phyloP scores from a whole-genome alignment of 208 protist genomes.

The Wallacemonas sp. region DNA sequence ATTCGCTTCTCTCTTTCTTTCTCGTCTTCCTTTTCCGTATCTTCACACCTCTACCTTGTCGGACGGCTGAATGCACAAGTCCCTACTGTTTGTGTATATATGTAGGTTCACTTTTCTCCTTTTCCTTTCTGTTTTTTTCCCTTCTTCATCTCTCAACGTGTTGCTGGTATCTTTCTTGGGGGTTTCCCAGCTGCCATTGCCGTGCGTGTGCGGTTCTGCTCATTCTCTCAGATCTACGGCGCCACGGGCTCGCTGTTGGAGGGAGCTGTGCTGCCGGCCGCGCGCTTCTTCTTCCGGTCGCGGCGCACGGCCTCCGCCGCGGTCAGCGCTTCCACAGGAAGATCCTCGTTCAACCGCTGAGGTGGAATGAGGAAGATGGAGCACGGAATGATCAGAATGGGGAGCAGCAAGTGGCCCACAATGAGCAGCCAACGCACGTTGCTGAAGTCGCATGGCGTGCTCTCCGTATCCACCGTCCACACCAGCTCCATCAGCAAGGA shows the following conservation, averaged over 20 bases:
- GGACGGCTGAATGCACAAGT: too few relatives aligned
- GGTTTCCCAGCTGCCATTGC: too few relatives aligned
- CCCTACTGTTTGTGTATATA: too few relatives aligned
- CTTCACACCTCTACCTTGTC: too few relatives aligned
- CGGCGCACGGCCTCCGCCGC: not conserved
- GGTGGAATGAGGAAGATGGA: conserved; percentile 51
- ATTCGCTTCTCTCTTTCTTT: too few relatives aligned
- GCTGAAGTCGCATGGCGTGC: conserved; percentile 61
- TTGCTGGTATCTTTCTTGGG: too few relatives aligned
- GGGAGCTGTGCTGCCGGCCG: not conserved
- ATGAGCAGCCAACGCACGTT: conserved; percentile 60
- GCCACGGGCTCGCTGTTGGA: too few relatives aligned
- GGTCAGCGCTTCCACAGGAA: conserved; percentile 20
- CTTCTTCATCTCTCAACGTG: not conserved
- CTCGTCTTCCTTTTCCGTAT: too few relatives aligned
- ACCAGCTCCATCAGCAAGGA: conserved; percentile 54
- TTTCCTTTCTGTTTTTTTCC: not conserved
- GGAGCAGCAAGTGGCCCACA: conserved; percentile 47
- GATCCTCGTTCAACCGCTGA: conserved; percentile 42
- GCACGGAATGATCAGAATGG: conserved; percentile 53
- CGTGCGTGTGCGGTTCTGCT: too few relatives aligned
- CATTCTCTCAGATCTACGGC: too few relatives aligned
- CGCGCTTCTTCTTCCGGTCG: not conserved
- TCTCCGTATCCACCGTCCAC: conserved; percentile 39
- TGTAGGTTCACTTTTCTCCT: not conserved